Evolutionary conservation across 2,329 filamentous ascomycete genomes (phyloP).

Genomic region (Talaromyces sp.): DNA sequence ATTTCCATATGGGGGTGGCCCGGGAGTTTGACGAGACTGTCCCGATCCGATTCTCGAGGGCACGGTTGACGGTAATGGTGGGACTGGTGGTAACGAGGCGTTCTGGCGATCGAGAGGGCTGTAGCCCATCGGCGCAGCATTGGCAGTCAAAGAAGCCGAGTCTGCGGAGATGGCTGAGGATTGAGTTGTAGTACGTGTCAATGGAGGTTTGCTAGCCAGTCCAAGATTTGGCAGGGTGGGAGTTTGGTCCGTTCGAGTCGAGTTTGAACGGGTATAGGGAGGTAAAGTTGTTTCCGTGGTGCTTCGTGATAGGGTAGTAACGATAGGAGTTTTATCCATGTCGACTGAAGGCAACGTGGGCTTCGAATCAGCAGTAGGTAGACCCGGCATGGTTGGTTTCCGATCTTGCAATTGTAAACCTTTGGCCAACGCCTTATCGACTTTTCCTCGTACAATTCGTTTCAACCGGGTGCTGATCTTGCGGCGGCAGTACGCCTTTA

Average conservation of each 20-base stretch:
- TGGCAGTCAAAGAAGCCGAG: constrained; percentile 51
- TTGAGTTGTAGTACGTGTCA: constrained; percentile 49
- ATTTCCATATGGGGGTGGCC: constrained; percentile 29
- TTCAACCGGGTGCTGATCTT: constrained; percentile 87
- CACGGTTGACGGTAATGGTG: constrained; percentile 30
- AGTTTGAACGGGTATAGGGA: constrained; percentile 62
- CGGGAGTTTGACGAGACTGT: constrained; percentile 28
- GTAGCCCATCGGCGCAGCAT: constrained; percentile 36
- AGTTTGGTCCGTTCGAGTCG: constrained; percentile 23
- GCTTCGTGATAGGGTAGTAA: constrained; percentile 42
- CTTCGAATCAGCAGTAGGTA: constrained; percentile 32
- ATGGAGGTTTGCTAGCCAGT: constrained; percentile 45
- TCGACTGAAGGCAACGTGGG: constrained; percentile 67
- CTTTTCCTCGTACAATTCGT: constrained; percentile 80
- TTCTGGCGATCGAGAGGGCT: constrained; percentile 37
- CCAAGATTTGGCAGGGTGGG: constrained; percentile 47
- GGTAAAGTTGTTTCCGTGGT: constrained; percentile 65
- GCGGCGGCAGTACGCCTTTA: constrained; percentile 83
- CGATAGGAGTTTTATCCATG: constrained; percentile 38
- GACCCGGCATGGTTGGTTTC: constrained; percentile 47
- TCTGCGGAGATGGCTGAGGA: constrained; percentile 53
- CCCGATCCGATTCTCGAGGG: constrained; percentile 29
- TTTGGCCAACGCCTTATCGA: constrained; percentile 84
- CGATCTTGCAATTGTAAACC: constrained; percentile 63
- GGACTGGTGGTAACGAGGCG: constrained; percentile 34